Percentiles rank a stretch among this genome's conserved stretches.
Conservation (phyloP, 257 asterid species). For the Jasminum sambac region DNA sequence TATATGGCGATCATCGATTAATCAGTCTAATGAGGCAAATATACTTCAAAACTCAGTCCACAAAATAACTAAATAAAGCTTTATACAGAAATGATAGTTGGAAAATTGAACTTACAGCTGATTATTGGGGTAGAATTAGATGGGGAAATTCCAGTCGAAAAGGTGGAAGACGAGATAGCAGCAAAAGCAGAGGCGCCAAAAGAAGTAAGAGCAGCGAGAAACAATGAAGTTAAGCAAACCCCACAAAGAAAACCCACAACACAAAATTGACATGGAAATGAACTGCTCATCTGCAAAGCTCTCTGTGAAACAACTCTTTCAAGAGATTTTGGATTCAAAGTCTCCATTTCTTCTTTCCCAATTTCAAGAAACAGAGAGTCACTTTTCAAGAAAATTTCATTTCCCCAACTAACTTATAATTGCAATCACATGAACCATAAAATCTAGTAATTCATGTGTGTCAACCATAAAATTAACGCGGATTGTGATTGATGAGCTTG, state of each 20-base stretch:
- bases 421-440: conserved; percentile 50
- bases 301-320: conserved; percentile 82
- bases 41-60: neutral
- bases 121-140: conserved; percentile 27
- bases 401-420: conserved; percentile 45
- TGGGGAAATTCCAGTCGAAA: conserved; percentile 32
- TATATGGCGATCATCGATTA: neutral
- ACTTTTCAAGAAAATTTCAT: conserved; percentile 13
- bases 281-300: conserved; percentile 69
- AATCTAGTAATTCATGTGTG: conserved; percentile 6
- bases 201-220: conserved; percentile 68
- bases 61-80: neutral
- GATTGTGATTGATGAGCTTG: neutral
- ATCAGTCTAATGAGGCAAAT: conserved; percentile 4
- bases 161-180: conserved; percentile 39
- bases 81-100: neutral
- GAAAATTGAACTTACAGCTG: conserved; percentile 25
- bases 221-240: conserved; percentile 77
- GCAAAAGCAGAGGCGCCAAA: conserved; percentile 51
- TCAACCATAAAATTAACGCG: conserved; percentile 20
- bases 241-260: conserved; percentile 82
- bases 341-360: conserved; percentile 48
- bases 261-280: conserved; percentile 81
- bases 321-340: conserved; percentile 52
- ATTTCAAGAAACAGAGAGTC: conserved; percentile 13